A percentile compares a stretch with the other conserved stretches of the same genome.
Evolutionary conservation across 768 basidiomycete genomes (phyloP).

Genomic region (Calocybe indica): DNA sequence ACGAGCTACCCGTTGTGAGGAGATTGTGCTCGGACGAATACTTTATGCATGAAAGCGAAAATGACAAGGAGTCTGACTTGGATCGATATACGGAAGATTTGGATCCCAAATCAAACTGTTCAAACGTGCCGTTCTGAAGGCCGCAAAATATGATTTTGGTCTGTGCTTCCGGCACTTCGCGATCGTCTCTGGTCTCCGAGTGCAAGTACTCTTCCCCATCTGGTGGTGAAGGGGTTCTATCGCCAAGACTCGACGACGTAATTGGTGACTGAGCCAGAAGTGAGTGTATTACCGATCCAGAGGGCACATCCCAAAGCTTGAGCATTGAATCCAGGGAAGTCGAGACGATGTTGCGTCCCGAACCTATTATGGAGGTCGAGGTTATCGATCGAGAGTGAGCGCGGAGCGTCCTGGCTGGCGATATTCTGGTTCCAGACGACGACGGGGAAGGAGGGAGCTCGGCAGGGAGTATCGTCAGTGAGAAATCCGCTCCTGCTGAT

Average conservation of each 20-base stretch:
- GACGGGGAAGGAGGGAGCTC: constrained; percentile 28
- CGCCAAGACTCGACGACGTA: constrained; percentile 38
- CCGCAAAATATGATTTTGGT: constrained; percentile 49
- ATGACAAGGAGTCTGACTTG: constrained; percentile 11
- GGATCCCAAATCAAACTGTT: constrained; percentile 49
- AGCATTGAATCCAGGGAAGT: constrained; percentile 63
- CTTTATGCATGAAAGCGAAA: constrained; percentile 35
- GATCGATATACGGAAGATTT: constrained; percentile 23
- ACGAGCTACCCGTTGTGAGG: constrained; percentile 53
- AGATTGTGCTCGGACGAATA: constrained; percentile 34
- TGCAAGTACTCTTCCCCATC: constrained; percentile 1
- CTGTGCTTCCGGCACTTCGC: constrained; percentile 40
- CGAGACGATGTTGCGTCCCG: constrained; percentile 64
- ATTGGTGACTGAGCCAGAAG: constrained; percentile 38
- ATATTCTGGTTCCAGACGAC: constrained; percentile 25
- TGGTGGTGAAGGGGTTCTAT: constrained; percentile 18
- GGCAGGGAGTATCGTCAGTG: constrained; percentile 60
- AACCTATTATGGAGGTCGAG: constrained; percentile 52
- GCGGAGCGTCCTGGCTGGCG: constrained; percentile 54
- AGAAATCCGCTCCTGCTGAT: constrained; percentile 63
- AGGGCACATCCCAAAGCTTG: constrained; percentile 67
- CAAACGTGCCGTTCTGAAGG: constrained; percentile 48
- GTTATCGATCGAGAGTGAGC: constrained; percentile 67
- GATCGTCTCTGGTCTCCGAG: constrained; percentile 16
- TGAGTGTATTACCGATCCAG: constrained; percentile 39